Conservation (phyloP, 2,329 filamentous ascomycete genomes). For the Didymellaceae sp. region DNA sequence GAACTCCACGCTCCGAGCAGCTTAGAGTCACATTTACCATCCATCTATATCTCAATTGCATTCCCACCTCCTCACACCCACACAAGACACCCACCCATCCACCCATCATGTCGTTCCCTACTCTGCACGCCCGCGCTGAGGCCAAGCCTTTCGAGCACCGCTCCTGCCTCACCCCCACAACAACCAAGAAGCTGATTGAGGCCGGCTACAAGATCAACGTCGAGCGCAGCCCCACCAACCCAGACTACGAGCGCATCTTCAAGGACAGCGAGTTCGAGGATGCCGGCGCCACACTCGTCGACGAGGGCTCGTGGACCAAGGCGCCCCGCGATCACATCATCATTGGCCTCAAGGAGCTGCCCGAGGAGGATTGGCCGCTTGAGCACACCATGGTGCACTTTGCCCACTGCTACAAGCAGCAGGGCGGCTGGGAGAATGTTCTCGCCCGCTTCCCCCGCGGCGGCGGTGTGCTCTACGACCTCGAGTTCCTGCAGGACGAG, state of each 20-base stretch:
- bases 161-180: constrained; percentile 49
- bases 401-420: constrained; percentile 53
- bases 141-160: constrained; percentile 51
- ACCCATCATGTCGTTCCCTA: constrained; percentile 43
- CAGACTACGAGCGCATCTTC: constrained; percentile 51
- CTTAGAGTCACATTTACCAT: no score
- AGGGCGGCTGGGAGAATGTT: constrained; percentile 71
- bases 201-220: constrained; percentile 51
- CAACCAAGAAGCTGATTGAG: constrained; percentile 49
- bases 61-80: background rate
- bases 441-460: constrained; percentile 80
- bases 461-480: constrained; percentile 78
- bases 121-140: constrained; percentile 52
- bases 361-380: constrained; percentile 48
- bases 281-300: constrained; percentile 48
- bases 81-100: background rate
- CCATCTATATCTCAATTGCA: background rate
- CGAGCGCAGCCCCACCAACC: constrained; percentile 48
- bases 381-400: constrained; percentile 52
- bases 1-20: background rate
- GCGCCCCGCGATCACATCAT: constrained; percentile 50
- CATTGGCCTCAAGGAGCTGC: constrained; percentile 52
- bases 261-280: constrained; percentile 50
- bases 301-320: constrained; percentile 47
- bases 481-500: constrained; percentile 84